Evolutionary conservation across 83 land plant genomes (phyloP).

Genomic region (Picea mariana): DNA sequence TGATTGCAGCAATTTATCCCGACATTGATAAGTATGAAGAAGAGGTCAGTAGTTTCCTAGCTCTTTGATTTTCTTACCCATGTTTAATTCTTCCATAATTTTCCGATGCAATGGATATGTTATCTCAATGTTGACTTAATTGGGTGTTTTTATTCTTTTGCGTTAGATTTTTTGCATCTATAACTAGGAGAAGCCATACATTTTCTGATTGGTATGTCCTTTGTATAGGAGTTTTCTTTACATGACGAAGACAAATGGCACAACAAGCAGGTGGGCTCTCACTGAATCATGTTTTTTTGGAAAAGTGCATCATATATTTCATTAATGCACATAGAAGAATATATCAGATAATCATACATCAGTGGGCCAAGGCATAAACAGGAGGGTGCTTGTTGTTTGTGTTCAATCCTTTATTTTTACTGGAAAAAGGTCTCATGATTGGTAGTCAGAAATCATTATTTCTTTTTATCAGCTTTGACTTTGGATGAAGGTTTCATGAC

Average conservation of each 20-base stretch:
- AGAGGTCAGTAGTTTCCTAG: conserved; percentile 54
- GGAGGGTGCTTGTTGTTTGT: neutral
- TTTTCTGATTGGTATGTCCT: neutral
- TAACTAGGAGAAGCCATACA: neutral
- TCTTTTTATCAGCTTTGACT: neutral
- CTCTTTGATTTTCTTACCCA: neutral
- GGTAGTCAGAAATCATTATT: neutral
- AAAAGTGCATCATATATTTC: neutral
- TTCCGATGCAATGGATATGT: neutral
- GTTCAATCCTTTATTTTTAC: neutral
- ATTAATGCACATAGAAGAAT: no score
- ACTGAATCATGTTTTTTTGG: neutral
- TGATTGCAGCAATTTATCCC: conserved; percentile 85
- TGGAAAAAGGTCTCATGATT: neutral
- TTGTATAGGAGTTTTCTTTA: conserved; percentile 75
- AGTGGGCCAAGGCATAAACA: no score
- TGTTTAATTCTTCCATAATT: neutral
- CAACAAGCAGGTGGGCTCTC: conserved; percentile 73
- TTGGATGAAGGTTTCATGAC: conserved; percentile 8
- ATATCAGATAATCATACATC: no score
- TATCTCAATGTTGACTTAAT: neutral
- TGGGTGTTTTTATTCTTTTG: neutral
- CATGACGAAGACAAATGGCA: conserved; percentile 78
- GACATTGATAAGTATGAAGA: conserved; percentile 93
- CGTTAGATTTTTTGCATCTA: neutral